Evolutionary conservation across 1,284 basidiomycete genomes (phyloP).

Genomic region (Rhodotorula sp.): DNA sequence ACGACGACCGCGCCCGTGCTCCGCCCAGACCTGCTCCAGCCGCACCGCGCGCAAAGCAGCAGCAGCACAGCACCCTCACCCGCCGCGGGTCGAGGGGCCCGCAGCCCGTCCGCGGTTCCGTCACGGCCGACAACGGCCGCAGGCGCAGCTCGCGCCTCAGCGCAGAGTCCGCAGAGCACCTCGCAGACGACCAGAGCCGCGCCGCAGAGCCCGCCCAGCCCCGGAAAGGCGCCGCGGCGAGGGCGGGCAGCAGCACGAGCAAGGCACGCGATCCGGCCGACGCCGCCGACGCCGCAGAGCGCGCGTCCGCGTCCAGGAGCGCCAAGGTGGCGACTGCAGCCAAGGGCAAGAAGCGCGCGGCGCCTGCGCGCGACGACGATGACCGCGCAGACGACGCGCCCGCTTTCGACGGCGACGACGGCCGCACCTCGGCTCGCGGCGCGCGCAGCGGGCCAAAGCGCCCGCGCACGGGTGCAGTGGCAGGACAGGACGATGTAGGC

Average conservation of each 20-base stretch:
- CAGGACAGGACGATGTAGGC: too few relatives aligned
- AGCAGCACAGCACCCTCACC: slow-evolving; percentile 4
- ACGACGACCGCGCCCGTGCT: slow-evolving; percentile 3
- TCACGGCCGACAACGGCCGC: slow-evolving; percentile 9
- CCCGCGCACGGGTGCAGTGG: too few relatives aligned
- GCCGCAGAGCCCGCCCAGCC: neutral
- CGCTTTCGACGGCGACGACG: too few relatives aligned
- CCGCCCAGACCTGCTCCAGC: slow-evolving; percentile 5
- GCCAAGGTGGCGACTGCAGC: too few relatives aligned
- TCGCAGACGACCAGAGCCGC: too few relatives aligned
- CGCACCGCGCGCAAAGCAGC: neutral
- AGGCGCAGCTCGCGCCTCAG: slow-evolving; percentile 15
- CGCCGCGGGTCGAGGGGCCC: slow-evolving; percentile 8
- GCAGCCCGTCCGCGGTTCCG: neutral
- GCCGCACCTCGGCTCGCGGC: too few relatives aligned
- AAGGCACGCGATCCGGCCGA: neutral
- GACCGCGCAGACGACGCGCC: neutral
- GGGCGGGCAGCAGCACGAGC: neutral
- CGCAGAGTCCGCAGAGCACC: slow-evolving; percentile 12
- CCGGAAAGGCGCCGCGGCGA: too few relatives aligned
- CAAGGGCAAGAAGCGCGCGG: slow-evolving; percentile 7
- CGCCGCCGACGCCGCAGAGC: too few relatives aligned
- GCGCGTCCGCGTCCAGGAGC: too few relatives aligned
- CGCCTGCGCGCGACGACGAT: neutral
- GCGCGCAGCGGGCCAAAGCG: too few relatives aligned